Evolutionary conservation across 2,329 filamentous ascomycete genomes (phyloP).

Genomic region (Penicillium sp.): DNA sequence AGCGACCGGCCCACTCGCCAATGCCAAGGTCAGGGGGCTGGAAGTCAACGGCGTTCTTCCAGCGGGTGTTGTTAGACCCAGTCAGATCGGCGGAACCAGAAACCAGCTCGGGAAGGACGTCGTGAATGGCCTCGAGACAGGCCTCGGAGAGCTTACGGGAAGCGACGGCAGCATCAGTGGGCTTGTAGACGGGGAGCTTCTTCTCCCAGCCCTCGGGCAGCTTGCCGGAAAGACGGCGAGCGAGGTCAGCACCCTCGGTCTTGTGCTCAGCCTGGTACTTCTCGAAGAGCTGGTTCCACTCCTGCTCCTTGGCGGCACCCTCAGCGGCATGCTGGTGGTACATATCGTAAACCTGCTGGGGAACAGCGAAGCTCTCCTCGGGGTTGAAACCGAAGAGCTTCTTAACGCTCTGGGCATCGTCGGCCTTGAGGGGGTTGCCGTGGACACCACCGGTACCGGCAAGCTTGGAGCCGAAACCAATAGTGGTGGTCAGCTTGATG

Average conservation of each 20-base stretch:
- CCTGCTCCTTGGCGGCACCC: conserved; percentile 79
- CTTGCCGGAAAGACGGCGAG: conserved; percentile 68
- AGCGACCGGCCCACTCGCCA: conserved; percentile 82
- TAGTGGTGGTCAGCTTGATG: conserved; percentile 95
- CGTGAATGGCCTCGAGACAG: conserved; percentile 79
- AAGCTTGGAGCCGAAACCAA: conserved; percentile 87
- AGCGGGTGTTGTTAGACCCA: conserved; percentile 95
- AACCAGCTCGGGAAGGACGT: conserved; percentile 74
- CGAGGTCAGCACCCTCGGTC: conserved; percentile 68
- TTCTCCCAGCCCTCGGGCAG: conserved; percentile 97
- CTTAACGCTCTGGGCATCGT: conserved; percentile 92
- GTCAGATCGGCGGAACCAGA: conserved; percentile 97
- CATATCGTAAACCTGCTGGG: conserved; percentile 85
- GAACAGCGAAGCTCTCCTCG: conserved; percentile 81
- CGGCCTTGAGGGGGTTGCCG: conserved; percentile 87
- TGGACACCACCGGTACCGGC: conserved; percentile 93
- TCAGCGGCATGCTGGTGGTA: conserved; percentile 77
- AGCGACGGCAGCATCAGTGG: conserved; percentile 72
- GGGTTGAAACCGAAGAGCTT: conserved; percentile 92
- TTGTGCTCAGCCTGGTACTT: conserved; percentile 75
- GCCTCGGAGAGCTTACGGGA: conserved; percentile 94
- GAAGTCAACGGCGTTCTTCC: conserved; percentile 96
- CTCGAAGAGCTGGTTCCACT: conserved; percentile 89
- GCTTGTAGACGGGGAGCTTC: conserved; percentile 80
- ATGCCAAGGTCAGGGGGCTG: conserved; percentile 79